Percentiles rank a stretch among this genome's conserved stretches.
Conservation (phyloP, 2,329 filamentous ascomycete genomes). For the Penicillium sclerotigenum region DNA sequence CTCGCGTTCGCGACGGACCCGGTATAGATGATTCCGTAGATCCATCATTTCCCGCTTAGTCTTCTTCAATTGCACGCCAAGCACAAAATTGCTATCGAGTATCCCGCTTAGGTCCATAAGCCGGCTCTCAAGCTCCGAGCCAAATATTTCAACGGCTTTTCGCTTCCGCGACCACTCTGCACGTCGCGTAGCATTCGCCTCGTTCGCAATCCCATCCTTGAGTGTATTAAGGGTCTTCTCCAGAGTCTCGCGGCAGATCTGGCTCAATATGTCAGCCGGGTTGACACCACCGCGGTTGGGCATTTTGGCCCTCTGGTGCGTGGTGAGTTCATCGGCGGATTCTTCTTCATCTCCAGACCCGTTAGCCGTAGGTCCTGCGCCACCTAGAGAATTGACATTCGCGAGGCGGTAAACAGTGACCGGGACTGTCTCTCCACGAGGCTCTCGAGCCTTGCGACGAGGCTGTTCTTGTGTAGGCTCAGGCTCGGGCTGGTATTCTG, state of each 20-base stretch:
- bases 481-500: background rate
- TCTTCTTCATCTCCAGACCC: conserved; percentile 28
- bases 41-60: conserved; percentile 46
- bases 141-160: conserved; percentile 49
- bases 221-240: conserved; percentile 46
- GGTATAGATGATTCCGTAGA: conserved; percentile 48
- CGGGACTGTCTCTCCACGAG: conserved; percentile 39
- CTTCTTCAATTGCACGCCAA: conserved; percentile 46
- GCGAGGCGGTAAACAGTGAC: conserved; percentile 43
- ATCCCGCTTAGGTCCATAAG: conserved; percentile 53
- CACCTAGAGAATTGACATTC: conserved; percentile 33
- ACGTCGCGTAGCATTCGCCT: conserved; percentile 38
- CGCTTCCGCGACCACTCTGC: conserved; percentile 45
- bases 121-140: conserved; percentile 47
- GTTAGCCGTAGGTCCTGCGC: conserved; percentile 14
- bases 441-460: conserved; percentile 26
- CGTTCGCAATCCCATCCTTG: conserved; percentile 40
- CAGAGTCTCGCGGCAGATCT: conserved; percentile 51
- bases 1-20: conserved; percentile 49
- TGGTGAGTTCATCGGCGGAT: conserved; percentile 31
- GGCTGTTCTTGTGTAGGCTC: conserved; percentile 10
- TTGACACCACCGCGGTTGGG: conserved; percentile 48
- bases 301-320: conserved; percentile 35
- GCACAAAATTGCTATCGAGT: conserved; percentile 49
- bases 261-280: conserved; percentile 51